Percentiles rank a stretch among this genome's conserved stretches.
These are phyloP conservation scores for Coffea humblotiana DNA, from an alignment of 305 asterid species.

Conservation along the genomic window DNA sequence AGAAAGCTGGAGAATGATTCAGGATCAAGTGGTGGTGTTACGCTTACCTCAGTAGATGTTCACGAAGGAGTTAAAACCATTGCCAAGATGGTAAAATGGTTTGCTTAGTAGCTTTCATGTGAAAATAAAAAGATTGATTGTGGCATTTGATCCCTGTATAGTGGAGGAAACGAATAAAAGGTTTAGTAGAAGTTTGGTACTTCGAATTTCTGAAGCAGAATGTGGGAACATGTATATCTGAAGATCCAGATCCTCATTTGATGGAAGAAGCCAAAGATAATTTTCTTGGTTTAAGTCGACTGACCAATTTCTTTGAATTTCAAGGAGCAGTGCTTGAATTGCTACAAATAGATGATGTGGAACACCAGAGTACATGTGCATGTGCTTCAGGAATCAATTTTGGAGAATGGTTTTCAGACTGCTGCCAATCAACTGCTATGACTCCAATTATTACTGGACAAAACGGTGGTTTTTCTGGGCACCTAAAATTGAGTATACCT, in stretches of 20 bases:
- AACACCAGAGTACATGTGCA: constrained; percentile 42
- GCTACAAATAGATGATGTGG: constrained; percentile 54
- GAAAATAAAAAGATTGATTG: constrained; percentile 65
- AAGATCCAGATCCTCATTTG: constrained; percentile 62
- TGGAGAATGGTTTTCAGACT: constrained; percentile 48
- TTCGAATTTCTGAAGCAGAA: constrained; percentile 78
- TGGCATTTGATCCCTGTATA: constrained; percentile 82
- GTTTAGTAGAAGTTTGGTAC: constrained; percentile 69
- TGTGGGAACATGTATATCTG: constrained; percentile 87
- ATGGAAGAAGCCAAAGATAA: constrained; percentile 39
- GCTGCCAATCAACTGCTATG: constrained; percentile 45
- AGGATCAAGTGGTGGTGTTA: constrained; percentile 30
- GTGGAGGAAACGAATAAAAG: constrained; percentile 46
- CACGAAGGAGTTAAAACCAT: constrained; percentile 98
- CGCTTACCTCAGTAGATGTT: constrained; percentile 64
- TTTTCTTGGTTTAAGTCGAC: constrained; percentile 74
- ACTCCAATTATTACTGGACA: constrained; percentile 67
- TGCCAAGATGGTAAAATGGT: constrained; percentile 96
- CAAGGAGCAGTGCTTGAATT: constrained; percentile 86
- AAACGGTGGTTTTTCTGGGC: constrained; percentile 85
- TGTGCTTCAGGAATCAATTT: constrained; percentile 39
- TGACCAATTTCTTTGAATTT: constrained; percentile 73
- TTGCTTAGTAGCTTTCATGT: constrained; percentile 86
- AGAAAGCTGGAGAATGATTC: constrained; percentile 47
- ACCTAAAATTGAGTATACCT: constrained; percentile 77